phyloP scores from a whole-genome alignment of 306 rosid genomes.

The Prunus mongolica region DNA sequence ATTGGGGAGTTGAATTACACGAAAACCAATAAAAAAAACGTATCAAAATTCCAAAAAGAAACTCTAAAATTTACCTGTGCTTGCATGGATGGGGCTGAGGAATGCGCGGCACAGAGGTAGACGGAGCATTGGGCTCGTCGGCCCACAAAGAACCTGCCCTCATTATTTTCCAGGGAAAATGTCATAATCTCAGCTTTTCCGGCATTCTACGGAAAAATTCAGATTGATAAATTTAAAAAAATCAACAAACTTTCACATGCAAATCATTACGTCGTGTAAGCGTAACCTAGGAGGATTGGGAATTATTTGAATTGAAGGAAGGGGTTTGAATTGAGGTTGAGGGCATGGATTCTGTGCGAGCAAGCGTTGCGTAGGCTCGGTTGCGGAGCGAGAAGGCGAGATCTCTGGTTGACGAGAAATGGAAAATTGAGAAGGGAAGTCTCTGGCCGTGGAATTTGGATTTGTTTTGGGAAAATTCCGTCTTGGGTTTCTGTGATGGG shows the following conservation, averaged over 20 bases:
- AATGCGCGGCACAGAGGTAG: conserved; percentile 27
- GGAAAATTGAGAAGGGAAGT: background rate
- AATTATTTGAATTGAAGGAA: background rate
- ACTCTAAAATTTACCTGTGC: conserved; percentile 22
- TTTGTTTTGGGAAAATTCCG: background rate
- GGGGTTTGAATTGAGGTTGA: background rate
- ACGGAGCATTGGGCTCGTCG: conserved; percentile 38
- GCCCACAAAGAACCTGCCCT: conserved; percentile 34
- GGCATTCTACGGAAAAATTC: conserved; percentile 19
- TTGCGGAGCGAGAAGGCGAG: background rate
- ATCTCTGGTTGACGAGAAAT: conserved; percentile 3
- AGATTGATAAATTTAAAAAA: background rate
- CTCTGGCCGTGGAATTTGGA: background rate
- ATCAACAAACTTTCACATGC: background rate
- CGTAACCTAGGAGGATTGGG: background rate
- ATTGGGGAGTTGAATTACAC: background rate
- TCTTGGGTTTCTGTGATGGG: conserved; percentile 13
- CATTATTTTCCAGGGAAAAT: conserved; percentile 32
- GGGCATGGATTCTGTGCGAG: background rate
- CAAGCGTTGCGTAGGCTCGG: background rate
- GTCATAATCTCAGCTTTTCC: conserved; percentile 27
- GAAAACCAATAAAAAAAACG: background rate
- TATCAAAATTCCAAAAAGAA: background rate
- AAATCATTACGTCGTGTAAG: background rate
- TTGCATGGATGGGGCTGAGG: conserved; percentile 13